Base-by-base conservation (phyloP, 371 early-diverging fungal genomes). In the Circinella umbellata region DNA sequence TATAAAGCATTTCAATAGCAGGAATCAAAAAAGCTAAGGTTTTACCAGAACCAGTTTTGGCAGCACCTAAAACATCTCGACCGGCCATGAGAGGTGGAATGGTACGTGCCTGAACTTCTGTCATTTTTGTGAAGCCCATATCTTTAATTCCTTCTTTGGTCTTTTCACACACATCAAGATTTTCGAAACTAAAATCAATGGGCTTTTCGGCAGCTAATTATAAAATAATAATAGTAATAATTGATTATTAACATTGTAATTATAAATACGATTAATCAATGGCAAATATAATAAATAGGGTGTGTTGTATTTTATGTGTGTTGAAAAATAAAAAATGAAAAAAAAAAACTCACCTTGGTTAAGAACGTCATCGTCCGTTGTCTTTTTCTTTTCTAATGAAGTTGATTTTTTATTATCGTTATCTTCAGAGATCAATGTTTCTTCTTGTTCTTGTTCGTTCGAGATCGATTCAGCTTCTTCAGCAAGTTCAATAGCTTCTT, bases 1-100 rank as follows among this genome's bases (percentile, higher is more conserved):
- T 92, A 70, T 88, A 85, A 38, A 99, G 83, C 67, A 96, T 74
- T 76, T 99, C 98, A 54, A 99, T 84, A 17, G 97, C 96, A 51
- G 99, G 99, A 46, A 99, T 90, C 75, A 99, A 80, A 83, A 99
- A 99, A 14, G 99, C 94, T 57, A 99, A 88, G 14, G 99, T 99
- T 83, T 99, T 99, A 64, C 99, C 99, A 20, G 94, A 93, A 27
- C 99, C 99, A 2, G 99, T 99, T 80, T 98, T 96, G 42, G 99
- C 99, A 64, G 99, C 98, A 48, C 99, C 99, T 54, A 99, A 84
- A 46, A 99, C 94, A 89, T 99, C 99, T 48, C 95, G 90, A 60
- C 99, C 99, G 35, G 96, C 94, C 85, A 98, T 84, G 38, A 97
- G 91, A 14, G 97, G 92, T 17, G 96, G 97, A 66, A 99, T 97